Base-by-base conservation (phyloP, 495 filamentous ascomycete species). In the Penicillium verhagenii region DNA sequence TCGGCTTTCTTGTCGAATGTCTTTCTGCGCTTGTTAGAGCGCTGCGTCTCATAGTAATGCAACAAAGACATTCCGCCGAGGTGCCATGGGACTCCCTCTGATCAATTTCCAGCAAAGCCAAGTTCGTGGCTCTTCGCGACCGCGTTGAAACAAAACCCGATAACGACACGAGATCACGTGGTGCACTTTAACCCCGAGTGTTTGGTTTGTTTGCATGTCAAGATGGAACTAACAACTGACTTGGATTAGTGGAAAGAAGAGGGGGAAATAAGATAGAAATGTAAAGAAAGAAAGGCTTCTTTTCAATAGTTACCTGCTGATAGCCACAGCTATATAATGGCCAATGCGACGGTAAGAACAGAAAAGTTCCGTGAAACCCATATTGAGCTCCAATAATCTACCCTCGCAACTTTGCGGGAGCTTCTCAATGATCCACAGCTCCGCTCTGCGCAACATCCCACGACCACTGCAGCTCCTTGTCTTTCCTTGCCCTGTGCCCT, bases 21-120 rank as follows among this genome's bases (percentile, higher is more conserved):
- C 51, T 67, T 72, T 47, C 68, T 63, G 23, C 72, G 71, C 51
- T 78, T 78, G 38, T 59, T 54, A 1, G 68, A 59, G 5, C 71
- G 70, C 53, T 65, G 57, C 3, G 70, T 77, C 29, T 75, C 72
- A 68, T 72, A 78, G 40, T 68, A 78, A 43, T 77, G 66, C 60
- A 75, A 25, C 38, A 78, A 53, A 45, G 75, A 77, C 72, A 76
- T 77, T 0, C 54, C 72, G 46, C 10, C 24, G n/a, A 18, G 3
- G 18, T 43, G 45, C 58, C 58, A 65, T 64, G 38, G 42, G 19
- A 37, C 13, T 21, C 42, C 46, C 26, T 21, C 14, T 24, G 25
- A 26, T 47, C 9, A 21, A 18, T 48, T 33, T n/a, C n/a, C 25
- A 52, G 26, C 44, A n/a, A 45, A 20, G 9, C 11, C 50, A 18